Conservation (phyloP, 371 early-diverging fungal species). For the Mucor lusitanicus region DNA sequence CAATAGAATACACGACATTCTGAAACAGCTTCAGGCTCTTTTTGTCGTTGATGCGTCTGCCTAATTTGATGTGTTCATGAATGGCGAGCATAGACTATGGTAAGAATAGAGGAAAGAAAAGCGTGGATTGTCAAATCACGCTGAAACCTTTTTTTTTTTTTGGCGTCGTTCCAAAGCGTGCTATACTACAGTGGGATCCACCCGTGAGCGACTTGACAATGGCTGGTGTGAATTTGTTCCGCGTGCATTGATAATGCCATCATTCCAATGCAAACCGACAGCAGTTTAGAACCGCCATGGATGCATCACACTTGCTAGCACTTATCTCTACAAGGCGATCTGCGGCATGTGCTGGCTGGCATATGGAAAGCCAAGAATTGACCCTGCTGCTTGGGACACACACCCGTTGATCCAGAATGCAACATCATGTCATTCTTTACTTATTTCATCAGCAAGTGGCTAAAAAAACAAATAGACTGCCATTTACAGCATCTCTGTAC, state of each 20-base stretch:
- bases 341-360: background rate
- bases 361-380: background rate
- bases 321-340: background rate
- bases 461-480: background rate
- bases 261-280: background rate
- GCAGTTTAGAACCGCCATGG: background rate
- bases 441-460: background rate
- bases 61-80: slow-evolving; percentile 7
- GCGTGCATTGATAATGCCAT: background rate
- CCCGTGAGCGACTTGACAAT: background rate
- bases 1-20: slow-evolving; percentile 16
- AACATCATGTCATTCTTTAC: background rate
- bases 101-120: background rate
- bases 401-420: background rate
- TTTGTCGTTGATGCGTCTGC: slow-evolving; percentile 18
- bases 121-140: background rate
- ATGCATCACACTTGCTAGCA: background rate
- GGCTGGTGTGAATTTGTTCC: background rate
- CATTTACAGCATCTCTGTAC: background rate
- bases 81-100: background rate
- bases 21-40: slow-evolving; percentile 19
- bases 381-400: background rate
- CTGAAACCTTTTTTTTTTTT: background rate
- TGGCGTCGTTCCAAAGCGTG: background rate
- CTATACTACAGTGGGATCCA: background rate